These are phyloP conservation scores for Fragaria nilgerrensis DNA, from an alignment of 306 rosid genomes.

Conservation along the genomic window DNA sequence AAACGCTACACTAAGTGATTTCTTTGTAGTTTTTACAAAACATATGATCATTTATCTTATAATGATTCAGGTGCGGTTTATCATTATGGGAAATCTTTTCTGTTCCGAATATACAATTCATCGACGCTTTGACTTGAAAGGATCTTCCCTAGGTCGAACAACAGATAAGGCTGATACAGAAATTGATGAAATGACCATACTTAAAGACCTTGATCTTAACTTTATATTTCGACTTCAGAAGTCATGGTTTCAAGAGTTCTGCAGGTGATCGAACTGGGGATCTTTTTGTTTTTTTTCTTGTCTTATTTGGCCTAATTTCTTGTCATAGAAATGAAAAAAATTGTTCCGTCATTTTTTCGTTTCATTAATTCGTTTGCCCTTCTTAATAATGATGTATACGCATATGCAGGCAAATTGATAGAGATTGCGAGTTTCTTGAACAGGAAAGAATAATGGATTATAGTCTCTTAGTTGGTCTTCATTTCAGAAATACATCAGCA, in stretches of 20 bases:
- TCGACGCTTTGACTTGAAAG: constrained; percentile 84
- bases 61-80: constrained; percentile 67
- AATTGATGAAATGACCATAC: constrained; percentile 81
- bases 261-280: constrained; percentile 47
- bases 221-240: constrained; percentile 67
- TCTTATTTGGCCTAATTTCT: background rate
- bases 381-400: background rate
- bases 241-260: constrained; percentile 73
- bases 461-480: constrained; percentile 81
- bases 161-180: constrained; percentile 74
- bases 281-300: background rate
- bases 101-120: constrained; percentile 64
- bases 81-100: constrained; percentile 90
- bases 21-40: background rate
- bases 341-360: background rate
- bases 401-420: constrained; percentile 70
- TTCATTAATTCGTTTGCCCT: background rate
- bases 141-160: constrained; percentile 84
- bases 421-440: constrained; percentile 85
- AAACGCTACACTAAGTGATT: background rate
- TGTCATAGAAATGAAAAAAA: background rate
- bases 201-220: constrained; percentile 94
- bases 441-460: constrained; percentile 96
- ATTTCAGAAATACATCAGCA: constrained; percentile 66
- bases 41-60: constrained; percentile 3